Percentiles rank a stretch among this genome's conserved stretches.
Evolutionary conservation across 2,329 filamentous ascomycete species (phyloP).

Genomic region (Macroventuria anomochaeta): DNA sequence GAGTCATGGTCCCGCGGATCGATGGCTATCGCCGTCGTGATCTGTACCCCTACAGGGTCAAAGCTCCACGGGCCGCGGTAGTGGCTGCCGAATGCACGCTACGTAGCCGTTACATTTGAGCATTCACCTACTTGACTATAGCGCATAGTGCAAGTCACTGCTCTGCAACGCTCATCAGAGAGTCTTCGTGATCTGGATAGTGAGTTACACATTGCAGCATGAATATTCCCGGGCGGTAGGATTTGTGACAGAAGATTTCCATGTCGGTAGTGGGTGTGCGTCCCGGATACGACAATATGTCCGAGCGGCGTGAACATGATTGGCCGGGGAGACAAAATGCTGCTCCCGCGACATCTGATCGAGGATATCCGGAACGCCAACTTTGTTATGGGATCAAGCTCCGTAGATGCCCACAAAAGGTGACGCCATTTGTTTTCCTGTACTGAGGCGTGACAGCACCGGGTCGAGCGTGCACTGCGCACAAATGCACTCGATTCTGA

Average conservation of each 20-base stretch:
- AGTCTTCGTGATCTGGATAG: background rate
- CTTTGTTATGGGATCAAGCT: background rate
- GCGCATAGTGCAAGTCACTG: background rate
- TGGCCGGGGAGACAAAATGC: slow-evolving; percentile 7
- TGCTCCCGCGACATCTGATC: slow-evolving; percentile 1
- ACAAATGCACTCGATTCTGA: background rate
- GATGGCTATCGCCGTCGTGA: slow-evolving; percentile 2
- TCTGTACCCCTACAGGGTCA: slow-evolving; percentile 5
- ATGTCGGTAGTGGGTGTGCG: slow-evolving; percentile 3
- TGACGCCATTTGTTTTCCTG: background rate
- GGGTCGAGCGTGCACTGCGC: background rate
- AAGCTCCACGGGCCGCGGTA: slow-evolving; percentile 9
- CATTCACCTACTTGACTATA: background rate
- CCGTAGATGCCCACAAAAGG: background rate
- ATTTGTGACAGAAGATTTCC: background rate
- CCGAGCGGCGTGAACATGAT: slow-evolving; percentile 3
- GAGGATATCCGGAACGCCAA: background rate
- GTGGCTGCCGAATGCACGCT: slow-evolving; percentile 1
- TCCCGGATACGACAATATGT: slow-evolving; percentile 7
- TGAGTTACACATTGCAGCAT: background rate
- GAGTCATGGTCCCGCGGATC: slow-evolving; percentile 11
- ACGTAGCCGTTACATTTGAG: background rate
- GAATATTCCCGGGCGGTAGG: background rate
- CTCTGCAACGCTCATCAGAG: background rate
- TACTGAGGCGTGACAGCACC: background rate